Evolutionary conservation across 2,329 filamentous ascomycete species (phyloP), one percentile per base, ranked within the genome.

Genomic region (Parastagonospora avenae): DNA sequence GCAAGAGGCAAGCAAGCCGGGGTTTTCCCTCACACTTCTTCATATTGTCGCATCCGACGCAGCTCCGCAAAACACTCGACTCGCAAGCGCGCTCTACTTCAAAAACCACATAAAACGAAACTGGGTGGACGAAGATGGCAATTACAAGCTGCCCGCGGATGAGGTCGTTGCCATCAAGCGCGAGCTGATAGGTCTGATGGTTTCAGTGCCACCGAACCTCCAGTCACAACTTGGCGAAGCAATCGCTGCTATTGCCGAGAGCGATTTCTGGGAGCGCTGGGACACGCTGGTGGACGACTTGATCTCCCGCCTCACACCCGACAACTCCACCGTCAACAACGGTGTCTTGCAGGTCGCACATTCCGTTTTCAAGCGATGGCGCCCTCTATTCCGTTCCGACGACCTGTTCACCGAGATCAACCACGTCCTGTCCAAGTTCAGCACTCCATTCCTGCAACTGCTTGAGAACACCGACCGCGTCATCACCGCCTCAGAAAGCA

Each of bases 101-200:
- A 99, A 99, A 79, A 99, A 99, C 80, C 96, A 96, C 75, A 92
- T 99, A 70, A 89, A 90, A 75, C 86, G 89, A 71, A 94, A 92
- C 80, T 99, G 95, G 85, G 90, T 91, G 64, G 91, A 97, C 74
- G 93, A 96, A 71, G 90, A 97, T 76, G 92, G 94, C 70, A 88
- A 89, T 74, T 94, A 99, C 81, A 94, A 92, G 77, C 84, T 99
- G 32, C 86, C 90, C 10, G 73, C 81, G 55, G 84, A 90, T 62
- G 94, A 97, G 79, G 92, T 99, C 32, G 77, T 80, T 27, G 90
- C 90, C 37, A 96, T 99, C 80, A 99, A 99, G 79, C 86, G 87
- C 68, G 92, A 97, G 79, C 85, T 99, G 55, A 93, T 99, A 66
- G 93, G 91, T 50, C 82, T 99, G 65, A 99, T 99, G 94, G 96